A percentile compares a stretch with the other conserved stretches of the same genome.
Evolutionary conservation across 345 rosid genomes (phyloP).

Genomic region (Citrus sp.): DNA sequence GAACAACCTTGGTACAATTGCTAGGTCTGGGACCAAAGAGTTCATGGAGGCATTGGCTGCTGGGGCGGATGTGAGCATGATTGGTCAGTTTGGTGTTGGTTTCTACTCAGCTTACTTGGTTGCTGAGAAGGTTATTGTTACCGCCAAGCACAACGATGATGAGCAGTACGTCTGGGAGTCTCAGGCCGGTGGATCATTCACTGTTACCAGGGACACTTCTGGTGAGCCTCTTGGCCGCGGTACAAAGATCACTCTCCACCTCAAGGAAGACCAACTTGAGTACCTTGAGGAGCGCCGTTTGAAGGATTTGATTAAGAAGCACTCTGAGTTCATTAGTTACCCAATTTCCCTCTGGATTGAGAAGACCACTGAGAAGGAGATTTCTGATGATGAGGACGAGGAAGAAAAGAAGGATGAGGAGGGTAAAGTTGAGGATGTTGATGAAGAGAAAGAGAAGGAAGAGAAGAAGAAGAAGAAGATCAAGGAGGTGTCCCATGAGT

Average conservation of each 20-base stretch:
- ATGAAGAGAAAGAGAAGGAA: constrained; percentile 69
- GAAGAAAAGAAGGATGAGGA: constrained; percentile 87
- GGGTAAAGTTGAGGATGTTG: constrained; percentile 75
- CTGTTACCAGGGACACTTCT: constrained; percentile 65
- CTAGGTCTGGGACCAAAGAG: constrained; percentile 88
- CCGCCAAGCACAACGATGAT: constrained; percentile 78
- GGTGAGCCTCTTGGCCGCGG: constrained; percentile 82
- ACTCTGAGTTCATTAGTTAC: constrained; percentile 91
- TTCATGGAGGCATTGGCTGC: constrained; percentile 88
- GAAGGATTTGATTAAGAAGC: constrained; percentile 87
- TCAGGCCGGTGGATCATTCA: constrained; percentile 91
- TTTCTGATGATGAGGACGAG: constrained; percentile 85
- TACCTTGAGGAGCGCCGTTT: constrained; percentile 85
- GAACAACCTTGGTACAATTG: constrained; percentile 84
- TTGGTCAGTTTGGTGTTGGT: constrained; percentile 88
- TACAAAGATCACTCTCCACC: constrained; percentile 67
- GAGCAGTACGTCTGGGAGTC: constrained; percentile 94
- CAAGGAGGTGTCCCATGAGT: constrained; percentile 86
- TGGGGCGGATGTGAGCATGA: constrained; percentile 90
- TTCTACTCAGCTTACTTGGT: constrained; percentile 85
- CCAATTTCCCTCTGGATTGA: constrained; percentile 86
- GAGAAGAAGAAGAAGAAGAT: constrained; percentile 89
- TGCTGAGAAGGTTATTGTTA: constrained; percentile 75
- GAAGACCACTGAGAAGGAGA: constrained; percentile 88
- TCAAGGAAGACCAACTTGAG: constrained; percentile 88